Conservation (phyloP, 345 rosid species). For the Streptanthus diversifolius region DNA sequence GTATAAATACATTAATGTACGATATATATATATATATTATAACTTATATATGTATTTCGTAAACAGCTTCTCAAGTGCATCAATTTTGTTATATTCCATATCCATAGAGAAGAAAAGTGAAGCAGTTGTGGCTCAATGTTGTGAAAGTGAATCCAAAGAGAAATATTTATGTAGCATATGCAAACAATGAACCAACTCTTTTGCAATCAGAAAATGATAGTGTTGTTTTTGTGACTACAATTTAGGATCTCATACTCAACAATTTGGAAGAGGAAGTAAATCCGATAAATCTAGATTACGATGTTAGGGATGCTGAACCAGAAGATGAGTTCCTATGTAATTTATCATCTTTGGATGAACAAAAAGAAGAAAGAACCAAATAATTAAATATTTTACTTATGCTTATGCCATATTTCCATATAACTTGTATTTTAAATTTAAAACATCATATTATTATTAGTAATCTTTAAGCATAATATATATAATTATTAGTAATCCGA, state of each 20-base stretch:
- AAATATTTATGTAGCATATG: not conserved
- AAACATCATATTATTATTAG: too few species aligned
- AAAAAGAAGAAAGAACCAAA: too few species aligned
- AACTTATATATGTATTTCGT: not conserved
- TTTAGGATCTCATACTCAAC: not conserved
- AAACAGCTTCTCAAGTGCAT: not conserved
- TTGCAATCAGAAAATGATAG: not conserved
- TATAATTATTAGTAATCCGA: too few species aligned
- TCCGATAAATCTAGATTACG: not conserved
- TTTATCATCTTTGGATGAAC: not conserved
- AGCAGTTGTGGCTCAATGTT: too few species aligned
- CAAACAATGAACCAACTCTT: not conserved
- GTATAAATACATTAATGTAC: not conserved
- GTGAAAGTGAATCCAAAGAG: not conserved
- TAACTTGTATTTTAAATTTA: too few species aligned
- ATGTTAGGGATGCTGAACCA: not conserved
- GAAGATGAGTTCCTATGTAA: too few species aligned
- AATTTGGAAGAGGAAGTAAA: not conserved
- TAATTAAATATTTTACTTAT: too few species aligned
- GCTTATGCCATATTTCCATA: too few species aligned
- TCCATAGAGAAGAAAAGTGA: not conserved
- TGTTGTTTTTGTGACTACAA: not conserved
- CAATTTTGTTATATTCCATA: too few species aligned
- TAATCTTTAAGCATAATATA: too few species aligned
- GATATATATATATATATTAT: not conserved